Conservation (phyloP, 768 basidiomycete genomes). For the Russula abietina region DNA sequence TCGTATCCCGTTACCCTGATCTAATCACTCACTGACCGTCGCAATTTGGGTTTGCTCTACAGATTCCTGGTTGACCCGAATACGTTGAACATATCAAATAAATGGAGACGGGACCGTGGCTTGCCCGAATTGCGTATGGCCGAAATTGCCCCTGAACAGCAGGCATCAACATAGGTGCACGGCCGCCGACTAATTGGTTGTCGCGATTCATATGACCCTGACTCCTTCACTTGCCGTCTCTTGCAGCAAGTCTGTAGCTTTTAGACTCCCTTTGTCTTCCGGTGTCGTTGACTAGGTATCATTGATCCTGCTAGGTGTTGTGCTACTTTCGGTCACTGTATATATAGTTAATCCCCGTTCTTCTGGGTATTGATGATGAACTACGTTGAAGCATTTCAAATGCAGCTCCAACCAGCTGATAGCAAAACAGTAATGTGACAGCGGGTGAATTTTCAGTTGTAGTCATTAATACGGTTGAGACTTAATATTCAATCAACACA, state of each 20-base stretch:
- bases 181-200: not conserved
- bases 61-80: slow-evolving; percentile 77
- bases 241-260: not conserved
- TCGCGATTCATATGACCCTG: not conserved
- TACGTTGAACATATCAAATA: slow-evolving; percentile 67
- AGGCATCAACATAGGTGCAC: slow-evolving; percentile 8
- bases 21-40: not conserved
- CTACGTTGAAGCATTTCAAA: not conserved
- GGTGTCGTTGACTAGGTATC: slow-evolving; percentile 6
- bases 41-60: slow-evolving; percentile 5
- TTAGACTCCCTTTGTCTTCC: not conserved
- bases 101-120: slow-evolving; percentile 84
- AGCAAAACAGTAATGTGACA: not conserved
- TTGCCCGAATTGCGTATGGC: slow-evolving; percentile 60
- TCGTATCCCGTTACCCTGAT: not conserved
- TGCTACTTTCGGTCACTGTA: slow-evolving; percentile 11
- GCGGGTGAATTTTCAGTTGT: not conserved
- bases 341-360: slow-evolving; percentile 11
- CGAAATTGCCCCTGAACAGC: slow-evolving; percentile 39
- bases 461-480: not conserved
- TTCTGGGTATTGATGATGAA: not conserved
- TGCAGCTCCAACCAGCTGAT: not conserved
- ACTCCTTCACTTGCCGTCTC: not conserved
- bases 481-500: no score
- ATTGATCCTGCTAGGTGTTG: slow-evolving; percentile 9